Conservation (phyloP, 371 early-diverging fungal genomes). For the Fennellomyces sp. region DNA sequence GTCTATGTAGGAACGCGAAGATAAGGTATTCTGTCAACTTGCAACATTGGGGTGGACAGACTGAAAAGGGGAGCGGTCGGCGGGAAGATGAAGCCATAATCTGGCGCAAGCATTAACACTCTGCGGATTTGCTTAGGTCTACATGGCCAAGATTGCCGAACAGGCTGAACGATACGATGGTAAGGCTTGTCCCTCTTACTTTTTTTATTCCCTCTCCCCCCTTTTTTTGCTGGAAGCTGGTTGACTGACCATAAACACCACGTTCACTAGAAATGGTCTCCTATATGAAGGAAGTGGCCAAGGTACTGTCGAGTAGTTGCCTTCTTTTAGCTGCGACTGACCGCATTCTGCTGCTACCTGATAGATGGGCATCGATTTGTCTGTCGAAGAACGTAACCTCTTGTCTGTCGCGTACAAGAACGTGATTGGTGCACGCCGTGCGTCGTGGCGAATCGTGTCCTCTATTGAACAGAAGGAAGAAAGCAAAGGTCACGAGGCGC, state of each 20-base stretch:
- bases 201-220: neutral
- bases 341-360: neutral
- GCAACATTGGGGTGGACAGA: neutral
- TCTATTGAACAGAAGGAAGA: conserved; percentile 99
- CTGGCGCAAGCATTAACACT: no score
- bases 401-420: conserved; percentile 99
- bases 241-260: neutral
- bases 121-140: no score
- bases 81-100: neutral
- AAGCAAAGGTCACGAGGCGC: conserved; percentile 84
- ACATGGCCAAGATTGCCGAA: conserved; percentile 98
- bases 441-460: conserved; percentile 99
- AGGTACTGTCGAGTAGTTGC: conserved; percentile 31
- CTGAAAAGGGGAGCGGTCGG: neutral
- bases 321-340: no score
- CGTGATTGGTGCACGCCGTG: conserved; percentile 98
- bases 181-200: conserved; percentile 44
- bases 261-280: conserved; percentile 86
- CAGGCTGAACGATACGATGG: conserved; percentile 99
- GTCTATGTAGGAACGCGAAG: conserved; percentile 31
- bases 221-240: conserved; percentile 4
- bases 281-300: conserved; percentile 88
- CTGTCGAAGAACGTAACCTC: conserved; percentile 97
- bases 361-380: conserved; percentile 72
- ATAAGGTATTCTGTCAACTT: conserved; percentile 20